phyloP scores from a whole-genome alignment of 2,329 filamentous ascomycete genomes.

The Fusarium miscanthi region DNA sequence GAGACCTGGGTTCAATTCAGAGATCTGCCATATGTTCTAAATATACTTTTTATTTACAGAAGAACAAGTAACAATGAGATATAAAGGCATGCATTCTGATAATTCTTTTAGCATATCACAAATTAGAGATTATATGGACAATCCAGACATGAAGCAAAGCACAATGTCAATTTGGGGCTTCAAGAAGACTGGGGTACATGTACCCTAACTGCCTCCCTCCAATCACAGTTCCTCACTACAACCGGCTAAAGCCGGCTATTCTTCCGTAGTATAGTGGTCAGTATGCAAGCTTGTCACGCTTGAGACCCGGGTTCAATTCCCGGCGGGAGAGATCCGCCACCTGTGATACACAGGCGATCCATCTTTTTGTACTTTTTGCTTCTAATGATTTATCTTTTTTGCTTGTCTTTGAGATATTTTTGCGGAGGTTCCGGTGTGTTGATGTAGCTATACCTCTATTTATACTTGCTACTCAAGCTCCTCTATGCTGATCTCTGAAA shows the following conservation, averaged over 20 bases:
- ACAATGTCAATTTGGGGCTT: not conserved
- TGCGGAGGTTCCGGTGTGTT: not conserved
- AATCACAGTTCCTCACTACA: not conserved
- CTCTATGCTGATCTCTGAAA: not conserved
- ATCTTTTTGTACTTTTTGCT: constrained; percentile 10
- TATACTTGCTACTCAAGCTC: not conserved
- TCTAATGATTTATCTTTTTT: too few relatives aligned
- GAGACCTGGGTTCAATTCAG: too few relatives aligned
- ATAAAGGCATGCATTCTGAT: too few relatives aligned
- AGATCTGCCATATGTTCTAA: too few relatives aligned
- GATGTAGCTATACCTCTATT: not conserved
- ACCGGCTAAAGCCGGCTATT: not conserved
- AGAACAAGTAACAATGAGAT: not conserved
- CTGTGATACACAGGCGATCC: constrained; percentile 25
- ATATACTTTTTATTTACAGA: not conserved
- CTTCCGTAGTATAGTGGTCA: constrained; percentile 11
- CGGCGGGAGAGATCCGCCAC: constrained; percentile 43
- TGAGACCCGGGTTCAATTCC: constrained; percentile 44
- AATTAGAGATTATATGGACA: too few relatives aligned
- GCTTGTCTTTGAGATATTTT: not conserved
- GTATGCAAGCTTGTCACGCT: constrained; percentile 41
- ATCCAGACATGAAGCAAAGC: too few relatives aligned
- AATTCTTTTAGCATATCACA: too few relatives aligned
- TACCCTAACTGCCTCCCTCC: fast-evolving
- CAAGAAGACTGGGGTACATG: fast-evolving